A percentile compares a stretch with the other conserved stretches of the same genome.
Conservation (phyloP, 2,329 filamentous ascomycete genomes). For the Sclerotinia subarctica region DNA sequence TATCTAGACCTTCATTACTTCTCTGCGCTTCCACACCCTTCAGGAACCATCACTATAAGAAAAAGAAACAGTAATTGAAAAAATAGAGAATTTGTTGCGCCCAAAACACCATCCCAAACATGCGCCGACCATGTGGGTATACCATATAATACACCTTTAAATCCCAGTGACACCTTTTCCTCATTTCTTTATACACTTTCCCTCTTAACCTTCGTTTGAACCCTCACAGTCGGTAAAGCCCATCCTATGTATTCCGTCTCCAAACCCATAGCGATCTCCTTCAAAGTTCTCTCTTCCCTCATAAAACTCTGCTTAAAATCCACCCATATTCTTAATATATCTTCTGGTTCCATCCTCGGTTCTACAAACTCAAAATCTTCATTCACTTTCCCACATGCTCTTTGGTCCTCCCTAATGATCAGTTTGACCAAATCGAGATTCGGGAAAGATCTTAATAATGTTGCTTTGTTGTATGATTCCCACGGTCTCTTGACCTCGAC, state of each 20-base stretch:
- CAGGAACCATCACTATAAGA: not conserved
- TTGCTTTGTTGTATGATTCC: constrained; percentile 52
- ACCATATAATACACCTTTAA: not conserved
- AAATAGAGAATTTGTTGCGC: not conserved
- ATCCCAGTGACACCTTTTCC: not conserved
- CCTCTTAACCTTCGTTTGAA: constrained; percentile 25
- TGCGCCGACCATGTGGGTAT: constrained; percentile 1
- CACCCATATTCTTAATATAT: constrained; percentile 32
- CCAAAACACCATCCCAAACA: not conserved
- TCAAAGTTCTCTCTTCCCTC: constrained; percentile 31
- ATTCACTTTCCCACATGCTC: not conserved
- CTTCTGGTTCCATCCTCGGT: constrained; percentile 28
- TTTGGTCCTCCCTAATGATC: constrained; percentile 25
- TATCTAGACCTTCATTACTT: too few species aligned
- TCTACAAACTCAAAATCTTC: constrained; percentile 28
- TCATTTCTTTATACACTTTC: not conserved
- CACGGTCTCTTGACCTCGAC: constrained; percentile 46
- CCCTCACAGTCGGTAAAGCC: constrained; percentile 31
- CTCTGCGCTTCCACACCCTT: too few species aligned
- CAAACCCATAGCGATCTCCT: constrained; percentile 29
- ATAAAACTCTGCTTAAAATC: constrained; percentile 33
- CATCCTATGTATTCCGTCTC: constrained; percentile 30
- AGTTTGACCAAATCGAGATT: constrained; percentile 34
- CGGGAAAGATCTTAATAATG: constrained; percentile 45
- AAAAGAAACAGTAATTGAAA: not conserved